Conservation (phyloP, 495 filamentous ascomycete genomes). For the Hyaloscypha bicolor region DNA sequence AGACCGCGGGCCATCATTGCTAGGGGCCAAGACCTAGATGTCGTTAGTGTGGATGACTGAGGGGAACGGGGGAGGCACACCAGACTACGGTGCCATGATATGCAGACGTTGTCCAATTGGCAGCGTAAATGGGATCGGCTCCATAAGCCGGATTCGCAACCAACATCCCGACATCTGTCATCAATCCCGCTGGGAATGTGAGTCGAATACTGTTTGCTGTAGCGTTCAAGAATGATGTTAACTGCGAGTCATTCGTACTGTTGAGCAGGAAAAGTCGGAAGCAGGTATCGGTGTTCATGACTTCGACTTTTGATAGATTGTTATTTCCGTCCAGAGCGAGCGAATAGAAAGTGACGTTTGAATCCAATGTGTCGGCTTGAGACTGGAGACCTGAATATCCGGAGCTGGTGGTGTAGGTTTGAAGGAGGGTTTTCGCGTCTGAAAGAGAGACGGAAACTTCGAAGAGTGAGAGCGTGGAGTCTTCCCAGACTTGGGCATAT, state of each 20-base stretch:
- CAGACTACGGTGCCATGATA: constrained; percentile 71
- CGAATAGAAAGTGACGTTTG: constrained; percentile 55
- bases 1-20: constrained; percentile 67
- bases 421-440: constrained; percentile 47
- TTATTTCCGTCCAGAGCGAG: constrained; percentile 57
- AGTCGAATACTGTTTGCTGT: constrained; percentile 56
- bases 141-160: constrained; percentile 67
- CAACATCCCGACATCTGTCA: constrained; percentile 56
- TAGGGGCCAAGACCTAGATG: constrained; percentile 52
- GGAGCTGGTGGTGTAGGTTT: constrained; percentile 45
- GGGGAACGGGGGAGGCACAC: constrained; percentile 20
- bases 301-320: constrained; percentile 51
- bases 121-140: constrained; percentile 45
- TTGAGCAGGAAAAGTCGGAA: constrained; percentile 67
- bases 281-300: constrained; percentile 67
- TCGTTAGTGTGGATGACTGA: not conserved
- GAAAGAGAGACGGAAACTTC: constrained; percentile 46
- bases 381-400: constrained; percentile 45
- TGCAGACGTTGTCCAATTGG: constrained; percentile 55
- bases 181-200: constrained; percentile 61
- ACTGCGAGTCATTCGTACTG: constrained; percentile 57
- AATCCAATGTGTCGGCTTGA: constrained; percentile 43
- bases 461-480: constrained; percentile 62
- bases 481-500: constrained; percentile 66
- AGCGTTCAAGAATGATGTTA: constrained; percentile 56